Base-by-base conservation (phyloP, 768 basidiomycete genomes). In the Calocera cornea region DNA sequence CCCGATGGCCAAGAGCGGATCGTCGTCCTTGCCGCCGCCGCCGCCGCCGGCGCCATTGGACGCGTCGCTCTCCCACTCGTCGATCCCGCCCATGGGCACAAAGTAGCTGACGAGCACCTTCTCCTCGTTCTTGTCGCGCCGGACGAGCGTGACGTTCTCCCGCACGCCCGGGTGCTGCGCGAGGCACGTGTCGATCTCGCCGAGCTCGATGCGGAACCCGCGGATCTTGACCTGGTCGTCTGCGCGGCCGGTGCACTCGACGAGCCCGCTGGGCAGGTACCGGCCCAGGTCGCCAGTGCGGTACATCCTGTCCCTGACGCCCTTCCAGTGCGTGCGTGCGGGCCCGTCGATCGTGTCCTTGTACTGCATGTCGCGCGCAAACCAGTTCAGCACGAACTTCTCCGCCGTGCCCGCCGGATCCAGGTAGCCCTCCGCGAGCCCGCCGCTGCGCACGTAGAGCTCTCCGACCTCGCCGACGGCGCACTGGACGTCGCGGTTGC, bases 211-310 rank as follows among this genome's bases (percentile, higher is more conserved):
- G 29, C 97, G 83, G 86, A 99, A 99, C 1, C 97, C 97, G 66
- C 97, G 90, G 77, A 99, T 98, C 80, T 99, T 98, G 79, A 99
- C 92, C 75, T 99, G 97, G 74, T 98, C 95, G 75, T 99, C 97
- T 1, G 95, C 95, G 24, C 97, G 86, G 22, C 97, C 97, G 0
- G 91, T 94, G 75, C 97, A 98, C 76, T 99, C 97, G 12, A 99
- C 97, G 34, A 84, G 86, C 2, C 97, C 97, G 75, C 89, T 84
- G 0, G 97, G 91, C 34, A 89, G 80, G 77, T 99, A 99, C 3
- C 97, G 86, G 1, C 97, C 97, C 2, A 99, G 83, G 77, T 99
- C 97, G 24, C 97, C 97, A 33, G 93, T 93, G 70, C 93, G 86
- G 77, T 98, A 99, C 95, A 98, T 95, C 68, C 97, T 79, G 77